Evolutionary conservation across 441 rosid species (phyloP).

Genomic region (Populus hybrid): DNA sequence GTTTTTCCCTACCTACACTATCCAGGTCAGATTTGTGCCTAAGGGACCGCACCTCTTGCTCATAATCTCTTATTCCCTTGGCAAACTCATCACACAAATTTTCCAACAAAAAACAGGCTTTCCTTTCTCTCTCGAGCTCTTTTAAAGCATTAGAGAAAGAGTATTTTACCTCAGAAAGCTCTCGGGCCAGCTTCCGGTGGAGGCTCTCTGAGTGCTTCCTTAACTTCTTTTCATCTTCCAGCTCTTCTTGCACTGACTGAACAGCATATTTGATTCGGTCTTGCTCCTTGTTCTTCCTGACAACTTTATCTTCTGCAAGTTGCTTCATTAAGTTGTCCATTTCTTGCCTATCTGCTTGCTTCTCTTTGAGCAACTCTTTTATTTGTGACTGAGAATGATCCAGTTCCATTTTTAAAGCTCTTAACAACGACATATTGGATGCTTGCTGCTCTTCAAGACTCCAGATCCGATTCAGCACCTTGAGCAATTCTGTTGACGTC

Average conservation of each 20-base stretch:
- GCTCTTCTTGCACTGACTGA: slow-evolving; percentile 57
- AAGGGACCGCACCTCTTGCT: slow-evolving; percentile 61
- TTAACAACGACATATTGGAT: slow-evolving; percentile 54
- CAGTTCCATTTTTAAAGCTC: slow-evolving; percentile 63
- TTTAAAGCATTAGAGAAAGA: slow-evolving; percentile 46
- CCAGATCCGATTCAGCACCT: slow-evolving; percentile 84
- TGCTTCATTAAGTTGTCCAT: slow-evolving; percentile 70
- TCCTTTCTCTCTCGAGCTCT: too few relatives aligned
- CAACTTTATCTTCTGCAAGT: slow-evolving; percentile 57
- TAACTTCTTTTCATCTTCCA: slow-evolving; percentile 76
- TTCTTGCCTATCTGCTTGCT: slow-evolving; percentile 33
- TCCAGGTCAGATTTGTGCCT: slow-evolving; percentile 47
- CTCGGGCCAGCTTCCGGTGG: slow-evolving; percentile 70
- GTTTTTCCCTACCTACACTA: slow-evolving; percentile 43
- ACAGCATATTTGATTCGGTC: slow-evolving; percentile 56
- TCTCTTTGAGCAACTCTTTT: slow-evolving; percentile 66
- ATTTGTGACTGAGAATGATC: slow-evolving; percentile 52
- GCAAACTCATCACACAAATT: slow-evolving; percentile 92
- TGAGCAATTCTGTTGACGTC: slow-evolving; percentile 78
- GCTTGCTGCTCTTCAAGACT: slow-evolving; percentile 86
- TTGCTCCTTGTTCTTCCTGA: slow-evolving; percentile 54
- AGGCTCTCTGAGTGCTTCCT: slow-evolving; percentile 74
- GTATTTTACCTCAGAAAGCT: slow-evolving; percentile 59
- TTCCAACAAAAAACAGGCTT: too few relatives aligned
- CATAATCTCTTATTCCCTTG: slow-evolving; percentile 72